Evolutionary conservation across 1,139 yeast genomes (phyloP).

Genomic region (Saccharomyces hybrid): DNA sequence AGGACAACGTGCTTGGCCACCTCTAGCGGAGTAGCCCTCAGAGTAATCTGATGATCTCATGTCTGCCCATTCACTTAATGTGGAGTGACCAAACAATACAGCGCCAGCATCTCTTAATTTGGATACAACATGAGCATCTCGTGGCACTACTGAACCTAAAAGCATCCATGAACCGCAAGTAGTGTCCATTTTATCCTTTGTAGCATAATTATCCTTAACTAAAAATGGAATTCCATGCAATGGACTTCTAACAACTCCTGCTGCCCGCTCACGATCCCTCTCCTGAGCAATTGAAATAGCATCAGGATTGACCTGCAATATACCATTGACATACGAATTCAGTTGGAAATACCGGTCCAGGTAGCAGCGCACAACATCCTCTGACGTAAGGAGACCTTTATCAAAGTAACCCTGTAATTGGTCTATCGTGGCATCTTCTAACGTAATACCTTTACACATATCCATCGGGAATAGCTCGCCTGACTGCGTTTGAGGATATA

Average conservation of each 20-base stretch:
- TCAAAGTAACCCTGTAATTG: too few species aligned
- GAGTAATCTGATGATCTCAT: slow-evolving; percentile 24
- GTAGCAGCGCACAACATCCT: too few species aligned
- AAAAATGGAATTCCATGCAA: slow-evolving; percentile 28
- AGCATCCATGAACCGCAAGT: slow-evolving; percentile 23
- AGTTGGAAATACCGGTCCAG: too few species aligned
- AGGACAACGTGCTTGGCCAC: slow-evolving; percentile 27
- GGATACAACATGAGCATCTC: slow-evolving; percentile 24
- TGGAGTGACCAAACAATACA: slow-evolving; percentile 26
- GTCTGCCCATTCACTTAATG: slow-evolving; percentile 29
- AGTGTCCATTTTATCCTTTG: slow-evolving; percentile 27
- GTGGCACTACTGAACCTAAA: slow-evolving; percentile 25
- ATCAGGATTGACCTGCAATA: slow-evolving; percentile 25
- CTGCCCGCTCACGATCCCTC: slow-evolving; percentile 19
- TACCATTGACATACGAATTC: slow-evolving; percentile 19
- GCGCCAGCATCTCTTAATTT: slow-evolving; percentile 27
- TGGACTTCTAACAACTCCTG: slow-evolving; percentile 24
- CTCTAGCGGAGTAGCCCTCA: slow-evolving; percentile 27
- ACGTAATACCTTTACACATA: too few species aligned
- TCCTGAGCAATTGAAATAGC: slow-evolving; percentile 15
- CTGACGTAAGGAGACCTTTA: too few species aligned
- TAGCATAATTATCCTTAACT: slow-evolving; percentile 26
- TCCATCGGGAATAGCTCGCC: too few species aligned
- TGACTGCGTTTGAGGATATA: too few species aligned
- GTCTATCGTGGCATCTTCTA: too few species aligned